Evolutionary conservation across 441 rosid species (phyloP).

Genomic region (Melastoma candidum): DNA sequence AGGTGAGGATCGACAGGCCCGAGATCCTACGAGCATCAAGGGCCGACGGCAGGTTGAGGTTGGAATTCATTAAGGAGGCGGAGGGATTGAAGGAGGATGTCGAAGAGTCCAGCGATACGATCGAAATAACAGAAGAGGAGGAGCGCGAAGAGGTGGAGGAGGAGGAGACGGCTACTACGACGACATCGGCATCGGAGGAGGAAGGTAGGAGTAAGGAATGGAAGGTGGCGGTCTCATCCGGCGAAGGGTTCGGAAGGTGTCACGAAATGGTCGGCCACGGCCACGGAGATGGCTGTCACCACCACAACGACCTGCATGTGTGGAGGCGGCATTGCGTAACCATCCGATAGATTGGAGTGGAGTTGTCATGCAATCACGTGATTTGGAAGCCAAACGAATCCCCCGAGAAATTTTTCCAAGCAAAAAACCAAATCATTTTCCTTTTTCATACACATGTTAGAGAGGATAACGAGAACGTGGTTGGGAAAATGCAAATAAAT

Average conservation of each 20-base stretch:
- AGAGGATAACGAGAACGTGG: no score
- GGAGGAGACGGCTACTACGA: no score
- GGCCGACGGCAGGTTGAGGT: slow-evolving; percentile 51
- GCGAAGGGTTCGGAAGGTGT: slow-evolving; percentile 41
- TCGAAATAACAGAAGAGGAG: slow-evolving; percentile 9
- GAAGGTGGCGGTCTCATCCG: slow-evolving; percentile 20
- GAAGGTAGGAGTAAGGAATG: slow-evolving; percentile 13
- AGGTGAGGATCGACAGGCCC: slow-evolving; percentile 45
- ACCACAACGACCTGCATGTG: slow-evolving; percentile 25
- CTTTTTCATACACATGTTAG: no score
- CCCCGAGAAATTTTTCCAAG: no score
- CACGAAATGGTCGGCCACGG: slow-evolving; percentile 15
- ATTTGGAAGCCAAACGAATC: no score
- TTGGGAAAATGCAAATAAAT: no score
- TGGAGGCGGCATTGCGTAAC: slow-evolving; percentile 62
- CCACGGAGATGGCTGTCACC: slow-evolving; percentile 1
- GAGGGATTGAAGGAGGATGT: slow-evolving; percentile 7
- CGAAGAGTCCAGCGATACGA: slow-evolving; percentile 4
- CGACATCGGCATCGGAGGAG: neutral
- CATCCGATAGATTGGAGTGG: slow-evolving; percentile 7
- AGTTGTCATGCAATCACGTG: no score
- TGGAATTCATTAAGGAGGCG: slow-evolving; percentile 36
- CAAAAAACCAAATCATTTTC: no score
- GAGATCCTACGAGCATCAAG: slow-evolving; percentile 47
- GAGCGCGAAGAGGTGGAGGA: slow-evolving; percentile 9